These are phyloP conservation scores for Imleria badia DNA, from an alignment of 768 basidiomycete species.

Conservation along the genomic window DNA sequence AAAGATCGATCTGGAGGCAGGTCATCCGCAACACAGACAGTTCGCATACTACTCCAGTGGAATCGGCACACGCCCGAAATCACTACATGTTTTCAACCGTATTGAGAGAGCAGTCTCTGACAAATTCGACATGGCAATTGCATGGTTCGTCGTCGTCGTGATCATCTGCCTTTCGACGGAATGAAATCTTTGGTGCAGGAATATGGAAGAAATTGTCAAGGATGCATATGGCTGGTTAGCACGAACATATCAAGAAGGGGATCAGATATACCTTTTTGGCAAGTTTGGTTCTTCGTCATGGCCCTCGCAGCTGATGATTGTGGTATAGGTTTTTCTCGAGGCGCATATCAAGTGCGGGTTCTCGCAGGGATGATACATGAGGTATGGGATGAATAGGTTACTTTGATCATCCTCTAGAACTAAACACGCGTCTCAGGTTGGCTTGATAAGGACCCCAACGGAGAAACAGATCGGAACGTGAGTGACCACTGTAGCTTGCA, in stretches of 20 bases:
- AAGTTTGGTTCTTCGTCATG: neutral
- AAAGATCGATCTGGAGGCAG: conserved; percentile 18
- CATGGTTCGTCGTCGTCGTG: neutral
- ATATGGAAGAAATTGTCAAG: neutral
- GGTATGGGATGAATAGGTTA: conserved; percentile 9
- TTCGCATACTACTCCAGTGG: conserved; percentile 37
- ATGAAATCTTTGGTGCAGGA: neutral
- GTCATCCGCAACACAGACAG: conserved; percentile 7
- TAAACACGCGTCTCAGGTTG: neutral
- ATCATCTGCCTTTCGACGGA: no score
- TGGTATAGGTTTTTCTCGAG: conserved; percentile 41
- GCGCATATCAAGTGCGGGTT: conserved; percentile 31
- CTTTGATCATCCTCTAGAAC: no score
- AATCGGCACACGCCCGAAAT: conserved; percentile 29
- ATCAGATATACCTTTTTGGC: conserved; percentile 39
- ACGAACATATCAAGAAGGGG: conserved; percentile 4
- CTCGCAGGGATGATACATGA: conserved; percentile 36
- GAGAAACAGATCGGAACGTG: no score
- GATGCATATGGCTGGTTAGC: conserved; percentile 3
- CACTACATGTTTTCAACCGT: neutral
- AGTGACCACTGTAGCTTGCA: no score
- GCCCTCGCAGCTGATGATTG: neutral
- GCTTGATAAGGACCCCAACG: neutral
- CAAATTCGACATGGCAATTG: neutral
- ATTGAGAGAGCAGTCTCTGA: neutral